Percentiles rank a stretch among this genome's conserved stretches.
Evolutionary conservation across 805 yeast genomes (phyloP).

Genomic region (Candida manassasensis): DNA sequence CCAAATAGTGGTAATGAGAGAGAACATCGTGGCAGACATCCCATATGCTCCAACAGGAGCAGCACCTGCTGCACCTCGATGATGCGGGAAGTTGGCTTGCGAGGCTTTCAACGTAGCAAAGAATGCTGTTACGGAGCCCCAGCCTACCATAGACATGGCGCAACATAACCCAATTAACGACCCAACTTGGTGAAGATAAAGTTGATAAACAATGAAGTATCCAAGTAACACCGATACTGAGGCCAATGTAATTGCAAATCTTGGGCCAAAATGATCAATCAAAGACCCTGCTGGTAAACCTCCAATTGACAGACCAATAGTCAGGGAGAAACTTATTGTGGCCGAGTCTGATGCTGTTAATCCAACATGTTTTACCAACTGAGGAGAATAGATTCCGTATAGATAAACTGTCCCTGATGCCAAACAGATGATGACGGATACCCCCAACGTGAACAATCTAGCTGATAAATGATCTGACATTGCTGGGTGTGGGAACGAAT

Average conservation of each 20-base stretch:
- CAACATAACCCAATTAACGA: constrained; percentile 40
- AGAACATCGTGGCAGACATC: constrained; percentile 61
- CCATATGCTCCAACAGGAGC: constrained; percentile 69
- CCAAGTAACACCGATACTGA: constrained; percentile 51
- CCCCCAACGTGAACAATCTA: constrained; percentile 23
- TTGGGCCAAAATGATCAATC: constrained; percentile 60
- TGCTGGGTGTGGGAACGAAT: too few species aligned
- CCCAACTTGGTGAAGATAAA: constrained; percentile 39
- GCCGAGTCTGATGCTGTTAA: constrained; percentile 61
- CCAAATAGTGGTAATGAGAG: constrained; percentile 49
- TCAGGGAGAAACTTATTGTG: constrained; percentile 55
- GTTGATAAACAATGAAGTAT: constrained; percentile 45
- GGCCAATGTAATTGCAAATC: constrained; percentile 49
- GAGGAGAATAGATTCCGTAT: constrained; percentile 75
- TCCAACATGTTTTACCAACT: constrained; percentile 51
- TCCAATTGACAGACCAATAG: constrained; percentile 62
- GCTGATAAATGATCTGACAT: constrained; percentile 10
- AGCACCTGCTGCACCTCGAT: constrained; percentile 67
- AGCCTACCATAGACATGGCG: constrained; percentile 53
- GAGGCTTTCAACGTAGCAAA: constrained; percentile 54
- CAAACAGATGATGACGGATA: constrained; percentile 46
- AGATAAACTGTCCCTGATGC: constrained; percentile 76
- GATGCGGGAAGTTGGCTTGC: constrained; percentile 63
- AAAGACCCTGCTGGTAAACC: constrained; percentile 69
- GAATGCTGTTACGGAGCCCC: constrained; percentile 62